Conservation (phyloP, 805 yeast genomes). For the Metschnikowia aberdeeniae region DNA sequence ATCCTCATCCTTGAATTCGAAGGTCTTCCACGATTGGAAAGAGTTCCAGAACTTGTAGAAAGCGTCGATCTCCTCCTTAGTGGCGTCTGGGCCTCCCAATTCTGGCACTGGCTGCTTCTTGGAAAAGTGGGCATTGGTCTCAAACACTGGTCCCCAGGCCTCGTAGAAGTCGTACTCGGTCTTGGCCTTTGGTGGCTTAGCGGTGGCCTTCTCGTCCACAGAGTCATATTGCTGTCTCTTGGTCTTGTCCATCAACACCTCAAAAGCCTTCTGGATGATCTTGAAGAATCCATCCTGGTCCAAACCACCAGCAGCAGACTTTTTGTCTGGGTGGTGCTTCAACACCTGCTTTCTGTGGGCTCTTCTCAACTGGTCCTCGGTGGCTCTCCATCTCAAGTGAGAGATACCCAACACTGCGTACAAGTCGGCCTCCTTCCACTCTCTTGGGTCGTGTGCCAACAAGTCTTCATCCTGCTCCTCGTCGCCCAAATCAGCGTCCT, state of each 20-base stretch:
- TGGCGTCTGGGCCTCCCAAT: constrained; percentile 63
- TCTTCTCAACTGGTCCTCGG: constrained; percentile 87
- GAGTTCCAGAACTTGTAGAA: constrained; percentile 92
- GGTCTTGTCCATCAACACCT: constrained; percentile 76
- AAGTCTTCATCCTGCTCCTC: constrained; percentile 67
- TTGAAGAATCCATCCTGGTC: constrained; percentile 97
- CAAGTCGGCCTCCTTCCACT: constrained; percentile 95
- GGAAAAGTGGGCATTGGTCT: constrained; percentile 86
- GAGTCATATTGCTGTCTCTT: constrained; percentile 95
- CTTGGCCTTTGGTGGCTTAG: constrained; percentile 68
- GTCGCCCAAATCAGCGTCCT: constrained; percentile 65
- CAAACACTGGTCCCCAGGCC: constrained; percentile 92
- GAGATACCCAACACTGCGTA: constrained; percentile 94
- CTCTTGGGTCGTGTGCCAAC: constrained; percentile 90
- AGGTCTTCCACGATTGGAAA: constrained; percentile 97
- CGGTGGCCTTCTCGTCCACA: constrained; percentile 86
- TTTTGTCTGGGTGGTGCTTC: constrained; percentile 98
- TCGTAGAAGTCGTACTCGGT: constrained; percentile 76
- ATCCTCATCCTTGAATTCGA: constrained; percentile 97
- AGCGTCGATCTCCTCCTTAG: constrained; percentile 77
- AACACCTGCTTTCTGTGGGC: constrained; percentile 96
- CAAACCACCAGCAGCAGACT: constrained; percentile 82
- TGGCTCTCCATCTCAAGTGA: constrained; percentile 86
- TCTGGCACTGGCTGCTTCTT: constrained; percentile 84
- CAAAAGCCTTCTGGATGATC: constrained; percentile 95